Base-by-base conservation (phyloP, 148 eudicot species). In the Hydrangea macrophylla region DNA sequence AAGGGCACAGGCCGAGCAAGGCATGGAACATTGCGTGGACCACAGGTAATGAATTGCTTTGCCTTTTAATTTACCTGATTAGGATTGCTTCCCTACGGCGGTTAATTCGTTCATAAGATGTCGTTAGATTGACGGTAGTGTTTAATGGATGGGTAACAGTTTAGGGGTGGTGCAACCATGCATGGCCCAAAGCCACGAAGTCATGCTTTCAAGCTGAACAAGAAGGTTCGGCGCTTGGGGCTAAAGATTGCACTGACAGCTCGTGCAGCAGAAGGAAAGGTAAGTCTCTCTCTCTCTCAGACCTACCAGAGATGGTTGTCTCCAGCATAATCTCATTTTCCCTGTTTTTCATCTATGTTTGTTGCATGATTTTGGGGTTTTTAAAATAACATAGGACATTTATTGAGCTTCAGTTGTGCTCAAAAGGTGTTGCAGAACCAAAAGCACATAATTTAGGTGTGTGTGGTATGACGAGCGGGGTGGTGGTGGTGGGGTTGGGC, bases 191-290 rank as follows among this genome's bases (percentile, higher is more conserved):
- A 94, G 74, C 99, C 97, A 60, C 77, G 93, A 15, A 94, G 97
- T 80, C 97, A 94, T 83, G 99, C 86, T 24, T 56, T 83, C 73
- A 94, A 90, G 84, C 77, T 88, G 50, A 90, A 94, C 80, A 94
- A 94, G 78, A 90, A 94, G 73, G 96, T 94, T 61, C 88, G 99
- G 2, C 88, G 96, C 15, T 75, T 94, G 62, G 99, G 99, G 42
- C 84, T 94, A 50, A 94, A 88, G 80, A 64, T 81, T 81, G 96
- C 99, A 60, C 78, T 94, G 57, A 85, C 99, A 67, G 99, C 99
- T 73, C 97, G 97, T 73, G 97, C 91, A 67, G 96, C 99, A 35
- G 99, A 94, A 84, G 99, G 99, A 40, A 94, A 94, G 99, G 99
- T 72, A 82, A 71, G 79, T 74, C 55, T 33, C 60, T 60, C 59